Percentiles rank a stretch among this genome's conserved stretches.
phyloP scores from a whole-genome alignment of 257 asterid species.

The Solanum sitiens region DNA sequence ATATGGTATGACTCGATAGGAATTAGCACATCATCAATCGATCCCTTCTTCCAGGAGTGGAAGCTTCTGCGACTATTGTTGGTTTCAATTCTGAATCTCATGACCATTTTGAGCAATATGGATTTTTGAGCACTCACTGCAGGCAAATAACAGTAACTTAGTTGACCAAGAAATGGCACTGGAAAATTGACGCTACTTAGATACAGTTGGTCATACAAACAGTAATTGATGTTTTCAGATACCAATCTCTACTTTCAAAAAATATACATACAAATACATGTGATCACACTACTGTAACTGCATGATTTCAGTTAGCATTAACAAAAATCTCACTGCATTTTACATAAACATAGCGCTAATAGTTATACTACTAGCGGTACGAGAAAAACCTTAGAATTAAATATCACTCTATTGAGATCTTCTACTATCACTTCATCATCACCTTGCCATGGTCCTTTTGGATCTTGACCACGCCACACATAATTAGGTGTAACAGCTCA shows the following conservation, averaged over 20 bases:
- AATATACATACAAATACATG: not conserved
- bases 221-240: not conserved
- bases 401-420: not conserved
- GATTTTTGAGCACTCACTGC: too few relatives aligned
- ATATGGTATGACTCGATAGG: too few relatives aligned
- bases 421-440: not conserved
- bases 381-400: too few relatives aligned
- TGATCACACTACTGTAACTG: not conserved
- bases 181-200: not conserved
- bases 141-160: not conserved
- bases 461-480: not conserved
- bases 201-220: not conserved
- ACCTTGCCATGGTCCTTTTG: not conserved
- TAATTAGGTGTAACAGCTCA: conserved; percentile 60
- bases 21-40: too few relatives aligned
- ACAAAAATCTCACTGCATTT: not conserved
- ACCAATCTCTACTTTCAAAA: too few relatives aligned
- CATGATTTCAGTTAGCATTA: not conserved
- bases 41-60: too few relatives aligned
- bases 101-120: not conserved
- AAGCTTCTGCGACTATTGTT: too few relatives aligned
- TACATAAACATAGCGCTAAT: not conserved
- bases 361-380: not conserved
- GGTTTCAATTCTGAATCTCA: too few relatives aligned
- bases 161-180: not conserved